Evolutionary conservation across 148 eudicot species (phyloP).

Genomic region (Fallopia convolvulus): DNA sequence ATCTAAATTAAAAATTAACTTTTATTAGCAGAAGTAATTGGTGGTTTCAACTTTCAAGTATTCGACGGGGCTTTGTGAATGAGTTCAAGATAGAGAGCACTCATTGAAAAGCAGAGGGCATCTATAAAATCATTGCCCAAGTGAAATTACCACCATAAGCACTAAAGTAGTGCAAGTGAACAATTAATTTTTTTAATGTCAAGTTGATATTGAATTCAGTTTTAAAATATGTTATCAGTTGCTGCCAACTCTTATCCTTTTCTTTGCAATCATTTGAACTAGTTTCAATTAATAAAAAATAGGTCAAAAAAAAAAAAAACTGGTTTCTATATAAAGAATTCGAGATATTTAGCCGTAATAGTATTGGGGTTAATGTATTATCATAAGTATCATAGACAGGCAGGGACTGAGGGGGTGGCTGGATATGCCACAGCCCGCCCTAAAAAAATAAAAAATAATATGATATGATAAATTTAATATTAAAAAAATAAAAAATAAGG

Average conservation of each 20-base stretch:
- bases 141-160: slow-evolving; percentile 9
- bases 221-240: slow-evolving; percentile 2
- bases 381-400: too few relatives aligned
- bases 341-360: too few relatives aligned
- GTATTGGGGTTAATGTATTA: too few relatives aligned
- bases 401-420: too few relatives aligned
- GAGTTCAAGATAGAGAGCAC: neutral
- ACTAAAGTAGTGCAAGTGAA: neutral
- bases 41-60: neutral
- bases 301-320: too few relatives aligned
- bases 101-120: neutral
- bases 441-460: too few relatives aligned
- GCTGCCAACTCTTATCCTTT: neutral
- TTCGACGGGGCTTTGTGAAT: neutral
- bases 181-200: neutral
- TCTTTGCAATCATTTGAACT: slow-evolving; percentile 5
- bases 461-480: too few relatives aligned
- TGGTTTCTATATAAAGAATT: too few relatives aligned
- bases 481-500: too few relatives aligned
- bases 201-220: neutral
- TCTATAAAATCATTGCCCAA: neutral
- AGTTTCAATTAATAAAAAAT: neutral
- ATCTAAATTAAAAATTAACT: neutral
- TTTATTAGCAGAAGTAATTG: neutral
- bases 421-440: too few relatives aligned